These are phyloP conservation scores for Penicillium sclerotiorum DNA, from an alignment of 2,329 filamentous ascomycete species.

Conservation along the genomic window DNA sequence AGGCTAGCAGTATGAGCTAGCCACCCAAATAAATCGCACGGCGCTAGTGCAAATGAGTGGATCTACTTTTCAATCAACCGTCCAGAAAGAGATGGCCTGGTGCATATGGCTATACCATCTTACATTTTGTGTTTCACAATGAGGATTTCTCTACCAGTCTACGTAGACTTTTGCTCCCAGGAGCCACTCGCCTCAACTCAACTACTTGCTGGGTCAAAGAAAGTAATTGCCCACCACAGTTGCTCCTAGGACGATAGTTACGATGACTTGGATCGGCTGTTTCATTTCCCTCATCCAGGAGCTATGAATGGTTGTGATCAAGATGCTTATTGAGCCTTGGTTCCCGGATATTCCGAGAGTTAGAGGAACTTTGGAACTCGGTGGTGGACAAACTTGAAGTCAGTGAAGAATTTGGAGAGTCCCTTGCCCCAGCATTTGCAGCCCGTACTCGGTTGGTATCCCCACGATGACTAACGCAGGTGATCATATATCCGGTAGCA, in stretches of 20 bases:
- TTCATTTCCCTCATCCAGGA: neutral
- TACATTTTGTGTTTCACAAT: neutral
- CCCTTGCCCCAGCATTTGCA: no score
- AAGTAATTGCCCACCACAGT: no score
- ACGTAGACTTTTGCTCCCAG: neutral
- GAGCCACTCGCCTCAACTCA: neutral
- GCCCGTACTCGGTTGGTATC: no score
- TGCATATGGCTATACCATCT: neutral
- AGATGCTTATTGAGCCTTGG: neutral
- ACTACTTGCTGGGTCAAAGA: neutral
- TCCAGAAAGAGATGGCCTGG: neutral
- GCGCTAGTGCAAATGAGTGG: neutral
- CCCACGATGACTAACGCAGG: no score
- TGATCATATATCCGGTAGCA: no score
- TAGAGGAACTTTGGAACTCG: no score
- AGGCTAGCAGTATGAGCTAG: neutral
- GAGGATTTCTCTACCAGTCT: neutral
- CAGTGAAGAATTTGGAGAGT: no score
- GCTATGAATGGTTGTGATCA: neutral
- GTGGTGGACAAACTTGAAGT: no score
- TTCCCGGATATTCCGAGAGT: no score
- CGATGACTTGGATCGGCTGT: neutral
- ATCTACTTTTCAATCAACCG: neutral
- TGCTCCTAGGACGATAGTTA: neutral
- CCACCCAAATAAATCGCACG: slow-evolving; percentile 51